A percentile compares a stretch with the other conserved stretches of the same genome.
Evolutionary conservation across 2,329 filamentous ascomycete genomes (phyloP).

Genomic region (Hortaea sp.): DNA sequence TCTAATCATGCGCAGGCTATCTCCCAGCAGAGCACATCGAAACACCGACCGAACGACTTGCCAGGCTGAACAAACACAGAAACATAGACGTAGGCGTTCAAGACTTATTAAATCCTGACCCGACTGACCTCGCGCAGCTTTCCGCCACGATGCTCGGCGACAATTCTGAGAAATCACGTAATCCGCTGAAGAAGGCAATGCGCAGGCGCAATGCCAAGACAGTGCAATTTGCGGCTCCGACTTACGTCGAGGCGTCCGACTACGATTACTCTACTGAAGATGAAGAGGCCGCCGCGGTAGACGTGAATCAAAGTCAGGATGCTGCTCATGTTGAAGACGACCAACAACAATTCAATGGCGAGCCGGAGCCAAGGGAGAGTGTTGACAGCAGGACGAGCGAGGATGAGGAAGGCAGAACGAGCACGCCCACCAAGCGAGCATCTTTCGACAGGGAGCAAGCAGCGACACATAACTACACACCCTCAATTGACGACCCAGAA

Average conservation of each 20-base stretch:
- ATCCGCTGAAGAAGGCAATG: conserved; percentile 74
- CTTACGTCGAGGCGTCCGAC: conserved; percentile 80
- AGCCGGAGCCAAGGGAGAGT: conserved; percentile 12
- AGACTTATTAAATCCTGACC: too few relatives aligned
- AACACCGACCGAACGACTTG: conserved; percentile 88
- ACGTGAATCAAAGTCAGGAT: conserved; percentile 12
- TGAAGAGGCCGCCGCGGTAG: conserved; percentile 24
- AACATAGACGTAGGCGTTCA: conserved; percentile 74
- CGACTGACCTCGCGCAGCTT: conserved; percentile 37
- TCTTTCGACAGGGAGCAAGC: conserved; percentile 24
- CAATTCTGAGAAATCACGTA: conserved; percentile 69
- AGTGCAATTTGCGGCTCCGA: conserved; percentile 74
- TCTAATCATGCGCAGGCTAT: conserved; percentile 55
- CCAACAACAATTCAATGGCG: conserved; percentile 8
- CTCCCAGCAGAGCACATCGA: conserved; percentile 96
- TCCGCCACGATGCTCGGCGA: conserved; percentile 63
- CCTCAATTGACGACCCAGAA: conserved; percentile 19
- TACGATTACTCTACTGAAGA: conserved; percentile 78
- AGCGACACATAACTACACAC: conserved; percentile 7
- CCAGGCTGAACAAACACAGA: conserved; percentile 90
- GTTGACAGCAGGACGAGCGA: conserved; percentile 13
- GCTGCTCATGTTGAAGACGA: conserved; percentile 11
- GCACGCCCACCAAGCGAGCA: conserved; percentile 17
- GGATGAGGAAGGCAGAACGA: conserved; percentile 13
- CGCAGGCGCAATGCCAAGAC: conserved; percentile 73